Evolutionary conservation across 176 grass and related monocot genomes (phyloP).

Genomic region (Oryza meyeriana): DNA sequence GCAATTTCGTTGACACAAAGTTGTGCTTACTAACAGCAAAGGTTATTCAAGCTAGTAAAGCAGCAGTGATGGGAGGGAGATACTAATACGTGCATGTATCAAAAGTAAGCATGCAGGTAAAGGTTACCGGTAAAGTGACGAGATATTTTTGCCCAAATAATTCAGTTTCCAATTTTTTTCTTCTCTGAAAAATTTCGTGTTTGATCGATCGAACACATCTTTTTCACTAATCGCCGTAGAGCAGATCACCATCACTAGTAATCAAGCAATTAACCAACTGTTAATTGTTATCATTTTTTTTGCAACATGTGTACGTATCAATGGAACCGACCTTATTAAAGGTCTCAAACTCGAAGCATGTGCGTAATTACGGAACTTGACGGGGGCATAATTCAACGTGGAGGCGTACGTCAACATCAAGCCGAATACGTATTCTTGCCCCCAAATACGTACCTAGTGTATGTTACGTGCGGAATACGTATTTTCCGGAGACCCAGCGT

Average conservation of each 20-base stretch:
- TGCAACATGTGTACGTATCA: neutral
- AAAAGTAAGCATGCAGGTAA: neutral
- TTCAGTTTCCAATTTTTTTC: neutral
- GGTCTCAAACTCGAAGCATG: neutral
- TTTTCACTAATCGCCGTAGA: neutral
- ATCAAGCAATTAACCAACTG: neutral
- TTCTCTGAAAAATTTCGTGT: neutral
- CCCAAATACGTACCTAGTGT: neutral
- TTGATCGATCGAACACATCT: neutral
- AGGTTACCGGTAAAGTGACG: neutral
- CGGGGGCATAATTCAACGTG: neutral
- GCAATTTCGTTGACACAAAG: neutral
- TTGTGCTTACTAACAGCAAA: neutral
- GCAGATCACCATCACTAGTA: neutral
- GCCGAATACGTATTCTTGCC: conserved; percentile 7
- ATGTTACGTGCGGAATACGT: conserved; percentile 44
- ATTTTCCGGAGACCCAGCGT: neutral
- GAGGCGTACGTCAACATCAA: conserved; percentile 1
- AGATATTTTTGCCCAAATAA: conserved; percentile 36
- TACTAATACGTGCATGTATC: neutral
- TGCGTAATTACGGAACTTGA: neutral
- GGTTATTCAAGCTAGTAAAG: neutral
- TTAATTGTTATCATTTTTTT: too few species aligned
- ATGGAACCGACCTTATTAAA: neutral
- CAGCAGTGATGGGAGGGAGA: neutral